Conservation (phyloP, 2,329 filamentous ascomycete species). For the Diaporthe citri region DNA sequence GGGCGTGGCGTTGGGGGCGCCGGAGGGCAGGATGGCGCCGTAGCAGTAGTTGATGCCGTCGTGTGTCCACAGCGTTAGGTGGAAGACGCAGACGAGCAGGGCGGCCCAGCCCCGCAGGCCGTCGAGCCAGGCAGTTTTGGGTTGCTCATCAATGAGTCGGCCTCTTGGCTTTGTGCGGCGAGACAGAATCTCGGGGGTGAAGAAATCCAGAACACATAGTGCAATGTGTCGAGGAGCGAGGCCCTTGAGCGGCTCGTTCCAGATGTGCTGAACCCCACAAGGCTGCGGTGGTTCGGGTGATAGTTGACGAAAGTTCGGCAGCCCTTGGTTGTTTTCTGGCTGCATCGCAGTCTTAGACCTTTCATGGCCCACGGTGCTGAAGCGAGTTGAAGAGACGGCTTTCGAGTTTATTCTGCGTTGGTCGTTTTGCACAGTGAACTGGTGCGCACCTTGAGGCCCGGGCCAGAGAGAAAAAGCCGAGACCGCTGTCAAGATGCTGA, state of each 20-base stretch:
- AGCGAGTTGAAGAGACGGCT: no score
- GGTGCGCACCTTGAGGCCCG: neutral
- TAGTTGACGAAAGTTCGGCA: neutral
- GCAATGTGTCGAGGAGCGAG: neutral
- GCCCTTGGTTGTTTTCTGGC: neutral
- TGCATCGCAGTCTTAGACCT: neutral
- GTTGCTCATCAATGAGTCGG: neutral
- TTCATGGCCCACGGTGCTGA: neutral
- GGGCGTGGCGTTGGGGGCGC: conserved; percentile 13
- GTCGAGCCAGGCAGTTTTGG: conserved; percentile 33
- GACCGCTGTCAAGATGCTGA: neutral
- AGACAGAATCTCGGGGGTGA: conserved; percentile 30
- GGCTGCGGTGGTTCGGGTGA: neutral
- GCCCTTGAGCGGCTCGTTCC: neutral
- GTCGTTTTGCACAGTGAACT: neutral
- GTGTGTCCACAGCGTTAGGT: conserved; percentile 30
- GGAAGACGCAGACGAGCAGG: conserved; percentile 31
- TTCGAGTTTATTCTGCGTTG: neutral
- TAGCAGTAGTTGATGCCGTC: conserved; percentile 34
- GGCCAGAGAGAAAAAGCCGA: neutral
- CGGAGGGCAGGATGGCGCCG: conserved; percentile 13
- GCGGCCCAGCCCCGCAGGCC: conserved; percentile 38
- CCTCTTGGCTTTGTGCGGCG: conserved; percentile 8
- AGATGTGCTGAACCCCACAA: neutral
- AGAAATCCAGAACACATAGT: conserved; percentile 5